Evolutionary conservation across 2,329 filamentous ascomycete genomes (phyloP).

Genomic region (Fusarium subtropicale): DNA sequence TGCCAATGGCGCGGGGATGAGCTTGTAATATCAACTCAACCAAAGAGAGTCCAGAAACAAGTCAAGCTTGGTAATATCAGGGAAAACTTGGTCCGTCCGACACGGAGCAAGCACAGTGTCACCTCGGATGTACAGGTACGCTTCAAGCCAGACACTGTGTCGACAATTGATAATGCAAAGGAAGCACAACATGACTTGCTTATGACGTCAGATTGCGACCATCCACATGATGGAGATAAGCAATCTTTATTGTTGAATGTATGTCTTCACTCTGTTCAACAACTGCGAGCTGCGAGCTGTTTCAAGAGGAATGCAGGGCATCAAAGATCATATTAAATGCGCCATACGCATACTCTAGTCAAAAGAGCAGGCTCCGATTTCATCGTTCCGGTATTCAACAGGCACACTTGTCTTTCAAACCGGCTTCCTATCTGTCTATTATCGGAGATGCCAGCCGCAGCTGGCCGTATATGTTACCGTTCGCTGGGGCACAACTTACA

Average conservation of each 20-base stretch:
- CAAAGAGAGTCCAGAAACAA: slow-evolving; percentile 22
- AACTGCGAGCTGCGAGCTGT: neutral
- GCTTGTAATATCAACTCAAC: neutral
- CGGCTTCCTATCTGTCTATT: neutral
- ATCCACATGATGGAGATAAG: slow-evolving; percentile 22
- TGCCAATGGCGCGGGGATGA: slow-evolving; percentile 14
- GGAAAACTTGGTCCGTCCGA: neutral
- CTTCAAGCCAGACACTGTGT: slow-evolving; percentile 39
- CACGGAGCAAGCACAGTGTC: slow-evolving; percentile 40
- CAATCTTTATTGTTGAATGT: neutral
- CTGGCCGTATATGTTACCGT: neutral
- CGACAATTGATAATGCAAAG: slow-evolving; percentile 25
- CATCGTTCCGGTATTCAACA: neutral
- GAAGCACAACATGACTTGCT: slow-evolving; percentile 42
- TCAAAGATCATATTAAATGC: neutral
- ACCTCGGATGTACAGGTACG: slow-evolving; percentile 11
- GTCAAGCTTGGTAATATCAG: slow-evolving; percentile 17
- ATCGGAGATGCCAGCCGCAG: neutral
- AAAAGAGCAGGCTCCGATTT: neutral
- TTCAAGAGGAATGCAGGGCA: neutral
- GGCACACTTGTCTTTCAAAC: neutral
- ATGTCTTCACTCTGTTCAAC: neutral
- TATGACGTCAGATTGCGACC: slow-evolving; percentile 42
- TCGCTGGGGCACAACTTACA: neutral
- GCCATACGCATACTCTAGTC: neutral